Evolutionary conservation across 2,329 filamentous ascomycete genomes (phyloP).

Genomic region (Fusarium irregulare): DNA sequence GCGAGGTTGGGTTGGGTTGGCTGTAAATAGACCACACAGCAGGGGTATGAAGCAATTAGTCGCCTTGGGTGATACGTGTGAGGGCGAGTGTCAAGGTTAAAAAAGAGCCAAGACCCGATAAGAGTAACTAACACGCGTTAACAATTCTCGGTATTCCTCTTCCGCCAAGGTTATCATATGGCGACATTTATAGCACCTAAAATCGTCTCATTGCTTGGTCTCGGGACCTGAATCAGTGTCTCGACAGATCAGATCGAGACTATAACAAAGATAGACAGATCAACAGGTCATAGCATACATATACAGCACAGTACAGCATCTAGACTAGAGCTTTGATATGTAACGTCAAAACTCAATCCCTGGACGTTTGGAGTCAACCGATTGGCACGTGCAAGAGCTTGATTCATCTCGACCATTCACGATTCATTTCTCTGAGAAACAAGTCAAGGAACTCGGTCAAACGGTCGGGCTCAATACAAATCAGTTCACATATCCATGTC

Average conservation of each 20-base stretch:
- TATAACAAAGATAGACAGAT: not conserved
- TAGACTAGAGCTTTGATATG: conserved; percentile 16
- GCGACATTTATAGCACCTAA: not conserved
- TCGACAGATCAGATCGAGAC: conserved; percentile 24
- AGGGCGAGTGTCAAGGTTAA: conserved; percentile 4
- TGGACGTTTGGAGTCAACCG: conserved; percentile 25
- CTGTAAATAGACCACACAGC: conserved; percentile 18
- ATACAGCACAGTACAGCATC: not conserved
- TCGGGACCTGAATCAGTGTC: conserved; percentile 26
- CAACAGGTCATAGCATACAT: conserved; percentile 3
- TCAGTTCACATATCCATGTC: conserved; percentile 22
- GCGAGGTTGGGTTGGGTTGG: conserved; percentile 32
- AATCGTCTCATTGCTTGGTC: conserved; percentile 20
- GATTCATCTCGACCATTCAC: conserved; percentile 17
- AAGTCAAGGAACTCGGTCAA: conserved; percentile 29
- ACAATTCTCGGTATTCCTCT: conserved; percentile 12
- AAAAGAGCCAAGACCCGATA: conserved; percentile 11
- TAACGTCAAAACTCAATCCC: conserved; percentile 15
- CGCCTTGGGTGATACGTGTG: conserved; percentile 23
- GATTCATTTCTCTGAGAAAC: conserved; percentile 15
- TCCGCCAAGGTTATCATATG: conserved; percentile 27
- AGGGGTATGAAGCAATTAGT: conserved; percentile 26
- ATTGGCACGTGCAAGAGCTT: conserved; percentile 45
- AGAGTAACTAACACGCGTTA: conserved; percentile 1
- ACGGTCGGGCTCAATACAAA: conserved; percentile 8